Conservation (phyloP, 2,329 filamentous ascomycete species). For the Metarhizium guizhouense region DNA sequence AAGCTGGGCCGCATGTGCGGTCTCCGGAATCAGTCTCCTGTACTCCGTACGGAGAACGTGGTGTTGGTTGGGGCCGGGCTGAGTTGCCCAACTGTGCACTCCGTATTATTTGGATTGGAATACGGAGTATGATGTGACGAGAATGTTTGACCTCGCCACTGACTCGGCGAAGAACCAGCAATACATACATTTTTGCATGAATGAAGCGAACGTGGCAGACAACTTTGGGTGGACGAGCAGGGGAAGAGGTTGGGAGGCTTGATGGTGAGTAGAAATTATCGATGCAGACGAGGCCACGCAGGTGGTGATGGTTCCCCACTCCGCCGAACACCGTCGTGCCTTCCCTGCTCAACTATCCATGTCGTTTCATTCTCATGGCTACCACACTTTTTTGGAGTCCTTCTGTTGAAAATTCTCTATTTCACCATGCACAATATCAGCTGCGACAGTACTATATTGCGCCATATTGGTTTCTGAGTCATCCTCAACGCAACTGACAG, state of each 20-base stretch:
- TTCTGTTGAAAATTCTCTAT: neutral
- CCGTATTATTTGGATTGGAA: too few relatives aligned
- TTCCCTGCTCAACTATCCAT: neutral
- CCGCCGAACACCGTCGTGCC: neutral
- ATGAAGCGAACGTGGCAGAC: neutral
- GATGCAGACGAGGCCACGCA: neutral
- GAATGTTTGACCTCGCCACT: too few relatives aligned
- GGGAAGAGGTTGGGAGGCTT: neutral
- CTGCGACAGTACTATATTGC: too few relatives aligned
- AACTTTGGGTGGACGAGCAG: neutral
- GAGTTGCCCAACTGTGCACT: too few relatives aligned
- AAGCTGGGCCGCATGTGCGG: neutral
- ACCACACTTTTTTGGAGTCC: neutral
- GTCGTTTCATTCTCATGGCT: neutral
- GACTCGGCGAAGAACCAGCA: too few relatives aligned
- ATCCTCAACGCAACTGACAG: too few relatives aligned
- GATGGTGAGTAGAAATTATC: neutral
- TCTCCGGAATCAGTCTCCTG: neutral
- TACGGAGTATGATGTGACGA: too few relatives aligned
- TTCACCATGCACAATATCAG: too few relatives aligned
- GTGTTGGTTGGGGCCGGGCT: too few relatives aligned
- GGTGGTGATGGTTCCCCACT: neutral
- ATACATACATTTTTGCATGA: neutral
- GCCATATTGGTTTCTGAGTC: too few relatives aligned
- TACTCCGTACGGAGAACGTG: too few relatives aligned